These are phyloP conservation scores for Exophiala viscosa DNA, from an alignment of 2,329 filamentous ascomycete species.

Conservation along the genomic window DNA sequence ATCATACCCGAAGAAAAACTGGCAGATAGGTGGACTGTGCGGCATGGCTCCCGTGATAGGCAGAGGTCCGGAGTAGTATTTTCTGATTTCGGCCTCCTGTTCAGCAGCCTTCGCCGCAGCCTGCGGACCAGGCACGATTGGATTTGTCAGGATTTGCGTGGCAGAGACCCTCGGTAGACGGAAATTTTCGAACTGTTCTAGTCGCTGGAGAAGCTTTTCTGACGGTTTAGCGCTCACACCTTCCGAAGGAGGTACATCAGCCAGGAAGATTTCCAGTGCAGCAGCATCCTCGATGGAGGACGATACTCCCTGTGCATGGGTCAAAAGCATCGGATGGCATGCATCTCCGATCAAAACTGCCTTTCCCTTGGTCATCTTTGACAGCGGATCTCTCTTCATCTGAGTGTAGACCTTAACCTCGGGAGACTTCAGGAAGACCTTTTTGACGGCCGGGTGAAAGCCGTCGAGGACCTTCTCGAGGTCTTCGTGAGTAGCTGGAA, in stretches of 20 bases:
- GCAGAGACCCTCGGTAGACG: slow-evolving; percentile 24
- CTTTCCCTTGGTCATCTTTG: slow-evolving; percentile 50
- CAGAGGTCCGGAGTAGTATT: slow-evolving; percentile 28
- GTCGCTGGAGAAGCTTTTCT: slow-evolving; percentile 20
- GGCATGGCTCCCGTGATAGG: slow-evolving; percentile 25
- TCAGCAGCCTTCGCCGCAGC: slow-evolving; percentile 25
- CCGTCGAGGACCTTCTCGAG: slow-evolving; percentile 25
- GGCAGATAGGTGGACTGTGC: slow-evolving; percentile 25
- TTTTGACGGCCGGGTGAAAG: slow-evolving; percentile 26
- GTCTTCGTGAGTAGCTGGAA: slow-evolving; percentile 27
- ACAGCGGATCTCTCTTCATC: slow-evolving; percentile 27
- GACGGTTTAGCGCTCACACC: slow-evolving; percentile 16
- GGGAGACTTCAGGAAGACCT: slow-evolving; percentile 25
- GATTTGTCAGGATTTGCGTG: slow-evolving; percentile 28
- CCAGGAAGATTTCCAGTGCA: slow-evolving; percentile 26
- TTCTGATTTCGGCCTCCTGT: slow-evolving; percentile 24
- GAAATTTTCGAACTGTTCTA: slow-evolving; percentile 24
- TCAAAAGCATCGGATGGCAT: slow-evolving; percentile 26
- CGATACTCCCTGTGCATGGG: slow-evolving; percentile 27
- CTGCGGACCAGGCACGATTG: slow-evolving; percentile 26
- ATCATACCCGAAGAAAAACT: slow-evolving; percentile 29
- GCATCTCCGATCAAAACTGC: slow-evolving; percentile 63
- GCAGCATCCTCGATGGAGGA: slow-evolving; percentile 29
- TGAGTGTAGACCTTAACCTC: slow-evolving; percentile 29
- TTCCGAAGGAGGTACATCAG: slow-evolving; percentile 16